Percentiles rank a stretch among this genome's conserved stretches.
Evolutionary conservation across 805 yeast species (phyloP).

Genomic region (Barnettozyma siamensis): DNA sequence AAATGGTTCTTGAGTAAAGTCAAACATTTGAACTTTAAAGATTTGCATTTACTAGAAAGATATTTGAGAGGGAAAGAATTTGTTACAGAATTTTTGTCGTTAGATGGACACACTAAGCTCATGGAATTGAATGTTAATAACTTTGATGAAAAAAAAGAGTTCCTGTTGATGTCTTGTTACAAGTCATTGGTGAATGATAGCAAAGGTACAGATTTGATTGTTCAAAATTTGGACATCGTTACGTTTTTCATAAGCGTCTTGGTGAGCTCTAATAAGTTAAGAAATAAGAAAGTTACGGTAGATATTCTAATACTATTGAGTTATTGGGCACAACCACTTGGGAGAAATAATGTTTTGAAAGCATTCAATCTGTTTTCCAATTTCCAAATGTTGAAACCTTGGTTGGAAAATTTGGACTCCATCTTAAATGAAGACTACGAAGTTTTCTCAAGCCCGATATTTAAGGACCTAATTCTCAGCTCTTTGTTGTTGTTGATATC

Average conservation of each 20-base stretch:
- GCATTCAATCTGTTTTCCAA: constrained; percentile 17
- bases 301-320: constrained; percentile 38
- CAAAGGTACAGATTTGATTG: constrained; percentile 22
- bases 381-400: constrained; percentile 16
- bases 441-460: constrained; percentile 14
- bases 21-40: constrained; percentile 12
- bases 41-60: constrained; percentile 22
- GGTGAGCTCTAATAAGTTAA: constrained; percentile 43
- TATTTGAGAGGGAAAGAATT: constrained; percentile 21
- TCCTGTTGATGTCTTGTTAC: constrained; percentile 43
- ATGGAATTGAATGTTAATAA: constrained; percentile 39
- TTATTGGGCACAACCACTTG: constrained; percentile 25
- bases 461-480: constrained; percentile 18
- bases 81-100: constrained; percentile 35
- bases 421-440: constrained; percentile 15
- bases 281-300: constrained; percentile 48
- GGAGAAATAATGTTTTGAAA: constrained; percentile 26
- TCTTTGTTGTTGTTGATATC: constrained; percentile 20
- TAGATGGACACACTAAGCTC: constrained; percentile 47
- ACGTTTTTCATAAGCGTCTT: constrained; percentile 38
- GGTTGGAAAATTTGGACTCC: constrained; percentile 14
- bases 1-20: constrained; percentile 19
- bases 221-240: constrained; percentile 20
- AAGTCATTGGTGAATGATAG: constrained; percentile 39
- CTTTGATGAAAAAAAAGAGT: constrained; percentile 46